Evolutionary conservation across 805 yeast species (phyloP).

Genomic region (Starmerella floris): DNA sequence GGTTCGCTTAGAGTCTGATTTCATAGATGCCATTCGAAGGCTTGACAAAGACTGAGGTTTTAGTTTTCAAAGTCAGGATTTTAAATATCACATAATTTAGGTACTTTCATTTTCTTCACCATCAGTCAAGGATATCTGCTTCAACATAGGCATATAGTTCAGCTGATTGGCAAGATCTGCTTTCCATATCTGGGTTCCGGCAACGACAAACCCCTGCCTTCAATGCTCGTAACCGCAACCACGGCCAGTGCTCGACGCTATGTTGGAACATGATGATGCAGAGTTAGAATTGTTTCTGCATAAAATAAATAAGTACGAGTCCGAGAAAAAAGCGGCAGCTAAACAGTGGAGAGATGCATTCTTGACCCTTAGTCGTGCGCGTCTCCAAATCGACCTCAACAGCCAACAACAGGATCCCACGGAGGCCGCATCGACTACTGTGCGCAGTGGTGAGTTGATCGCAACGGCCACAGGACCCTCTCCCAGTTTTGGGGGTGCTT

Average conservation of each 20-base stretch:
- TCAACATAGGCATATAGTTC: too few relatives aligned
- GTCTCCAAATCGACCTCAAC: constrained; percentile 3
- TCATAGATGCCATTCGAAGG: constrained; percentile 9
- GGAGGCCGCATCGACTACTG: neutral
- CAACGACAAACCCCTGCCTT: too few relatives aligned
- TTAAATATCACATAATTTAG: neutral
- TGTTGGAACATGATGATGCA: constrained; percentile 9
- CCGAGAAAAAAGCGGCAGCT: constrained; percentile 5
- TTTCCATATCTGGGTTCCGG: too few relatives aligned
- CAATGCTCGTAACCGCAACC: too few relatives aligned
- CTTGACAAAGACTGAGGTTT: constrained; percentile 1
- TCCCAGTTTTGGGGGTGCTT: constrained; percentile 35
- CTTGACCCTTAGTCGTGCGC: constrained; percentile 12
- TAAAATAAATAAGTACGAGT: constrained; percentile 10
- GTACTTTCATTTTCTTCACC: too few relatives aligned
- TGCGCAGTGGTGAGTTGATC: constrained; percentile 8
- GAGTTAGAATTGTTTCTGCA: constrained; percentile 14
- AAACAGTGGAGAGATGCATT: constrained; percentile 16
- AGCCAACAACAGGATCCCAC: constrained; percentile 7
- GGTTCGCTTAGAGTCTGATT: constrained; percentile 12
- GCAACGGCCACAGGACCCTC: constrained; percentile 29
- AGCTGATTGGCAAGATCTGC: too few relatives aligned
- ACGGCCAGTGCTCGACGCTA: too few relatives aligned
- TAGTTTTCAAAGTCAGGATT: too few relatives aligned
- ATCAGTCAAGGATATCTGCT: too few relatives aligned